Evolutionary conservation across 2,329 filamentous ascomycete species (phyloP), one percentile per base, ranked within the genome.

Genomic region (Colletotrichum simmondsii): DNA sequence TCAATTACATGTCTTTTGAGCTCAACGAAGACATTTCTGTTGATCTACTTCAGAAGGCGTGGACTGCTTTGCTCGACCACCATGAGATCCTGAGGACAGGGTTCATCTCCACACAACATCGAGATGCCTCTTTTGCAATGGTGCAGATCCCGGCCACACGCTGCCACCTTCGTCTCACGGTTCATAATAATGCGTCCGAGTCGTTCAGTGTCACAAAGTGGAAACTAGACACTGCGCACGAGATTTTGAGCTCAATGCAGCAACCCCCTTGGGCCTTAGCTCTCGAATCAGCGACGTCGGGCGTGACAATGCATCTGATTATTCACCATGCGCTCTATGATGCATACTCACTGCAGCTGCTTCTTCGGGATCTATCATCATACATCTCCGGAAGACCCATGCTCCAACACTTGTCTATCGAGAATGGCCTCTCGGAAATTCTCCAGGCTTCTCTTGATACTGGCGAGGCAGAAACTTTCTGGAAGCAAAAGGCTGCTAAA

Each of bases 321-420:
- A 86, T 95, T 3, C 93, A 97, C 75, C 95, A 98, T 82, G 93
- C 94, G 0, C 84, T 98, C 0, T 98, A 97, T 76, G 95, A 98
- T 83, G 95, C 95, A 0, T 87, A 90, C 53, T 95, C 94, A 10
- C 83, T 98, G 12, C 85, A 89, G 4, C 78, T 86, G 0, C 87
- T 98, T 1, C 81, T 98, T 2, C 78, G 84, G 0, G 89, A 93
- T 75, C 84, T 97, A 14, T 75, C 77, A 0, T 61, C 59, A 1
- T 42, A 79, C 7, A 52, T 87, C 5, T 65, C 75, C 3, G 77
- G 77, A 8, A 58, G 69, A 10, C 24, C 72, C 5, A 63, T 76
- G 1, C 19, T 42, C 4, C n/a, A 64, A 14, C 56, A 65, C 5
- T 52, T 64, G 1, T 58, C 70, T 1, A 78, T 87, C 24, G 80